Conservation (phyloP, 768 basidiomycete species). For the Lentinula sp. region DNA sequence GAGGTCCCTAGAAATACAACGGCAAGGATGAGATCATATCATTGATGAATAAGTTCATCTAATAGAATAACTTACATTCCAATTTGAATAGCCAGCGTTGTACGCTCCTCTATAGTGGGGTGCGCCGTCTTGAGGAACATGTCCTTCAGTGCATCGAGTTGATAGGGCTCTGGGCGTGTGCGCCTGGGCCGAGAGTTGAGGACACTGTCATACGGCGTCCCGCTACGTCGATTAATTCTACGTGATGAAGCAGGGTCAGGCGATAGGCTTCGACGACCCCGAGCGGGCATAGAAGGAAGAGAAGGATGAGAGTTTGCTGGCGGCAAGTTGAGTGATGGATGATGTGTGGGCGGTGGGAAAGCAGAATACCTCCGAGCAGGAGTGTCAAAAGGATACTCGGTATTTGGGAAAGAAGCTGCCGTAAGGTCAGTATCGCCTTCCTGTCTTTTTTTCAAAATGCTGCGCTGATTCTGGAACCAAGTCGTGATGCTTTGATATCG, state of each 20-base stretch:
- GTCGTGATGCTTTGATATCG: constrained; percentile 75
- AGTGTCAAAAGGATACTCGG: constrained; percentile 21
- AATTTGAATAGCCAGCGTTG: constrained; percentile 64
- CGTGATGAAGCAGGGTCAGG: constrained; percentile 25
- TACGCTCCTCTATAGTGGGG: constrained; percentile 77
- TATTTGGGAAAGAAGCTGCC: constrained; percentile 18
- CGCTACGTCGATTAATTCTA: constrained; percentile 27
- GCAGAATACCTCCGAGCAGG: constrained; percentile 33
- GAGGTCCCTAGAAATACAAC: constrained; percentile 49
- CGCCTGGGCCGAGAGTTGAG: constrained; percentile 52
- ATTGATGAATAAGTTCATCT: constrained; percentile 8
- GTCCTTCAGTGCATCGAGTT: constrained; percentile 69
- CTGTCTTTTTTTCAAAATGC: constrained; percentile 64
- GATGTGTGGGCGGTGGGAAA: constrained; percentile 29
- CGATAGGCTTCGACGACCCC: constrained; percentile 4
- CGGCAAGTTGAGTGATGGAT: constrained; percentile 22
- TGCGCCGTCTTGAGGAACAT: constrained; percentile 62
- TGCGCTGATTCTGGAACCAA: constrained; percentile 87
- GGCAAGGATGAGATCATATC: constrained; percentile 10
- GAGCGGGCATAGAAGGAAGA: not conserved
- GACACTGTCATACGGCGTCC: constrained; percentile 38
- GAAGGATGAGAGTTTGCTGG: constrained; percentile 17
- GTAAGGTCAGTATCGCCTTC: constrained; percentile 44
- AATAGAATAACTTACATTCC: constrained; percentile 52
- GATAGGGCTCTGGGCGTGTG: constrained; percentile 73